phyloP scores from a whole-genome alignment of 179 eudicot genomes.

The Gypsophila paniculata region DNA sequence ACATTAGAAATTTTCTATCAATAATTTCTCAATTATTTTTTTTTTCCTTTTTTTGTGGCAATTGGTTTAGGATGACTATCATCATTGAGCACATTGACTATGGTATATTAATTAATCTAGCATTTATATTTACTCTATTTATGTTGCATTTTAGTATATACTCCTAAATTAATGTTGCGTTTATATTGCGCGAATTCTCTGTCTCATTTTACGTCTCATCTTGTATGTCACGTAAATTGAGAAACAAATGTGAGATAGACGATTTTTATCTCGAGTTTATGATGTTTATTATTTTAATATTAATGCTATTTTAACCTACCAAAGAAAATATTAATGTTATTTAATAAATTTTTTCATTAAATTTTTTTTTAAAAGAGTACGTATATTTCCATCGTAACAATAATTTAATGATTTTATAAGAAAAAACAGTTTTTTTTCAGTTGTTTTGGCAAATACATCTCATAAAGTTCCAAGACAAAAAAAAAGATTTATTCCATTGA shows the following conservation, averaged over 20 bases:
- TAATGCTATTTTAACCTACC: too few species aligned
- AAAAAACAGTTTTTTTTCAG: too few species aligned
- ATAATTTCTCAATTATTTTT: not conserved
- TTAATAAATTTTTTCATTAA: too few species aligned
- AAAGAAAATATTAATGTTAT: too few species aligned
- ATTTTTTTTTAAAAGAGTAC: too few species aligned
- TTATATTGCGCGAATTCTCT: not conserved
- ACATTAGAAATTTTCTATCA: not conserved
- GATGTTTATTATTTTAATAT: too few species aligned
- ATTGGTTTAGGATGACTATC: constrained; percentile 38
- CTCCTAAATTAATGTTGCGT: not conserved
- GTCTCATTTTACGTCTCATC: too few species aligned
- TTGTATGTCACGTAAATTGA: too few species aligned
- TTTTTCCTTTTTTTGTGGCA: not conserved
- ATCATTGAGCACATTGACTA: constrained; percentile 38
- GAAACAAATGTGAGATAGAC: too few species aligned
- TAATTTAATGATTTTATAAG: too few species aligned
- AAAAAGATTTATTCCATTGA: not conserved
- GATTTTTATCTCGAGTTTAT: too few species aligned
- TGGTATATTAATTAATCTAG: constrained; percentile 22
- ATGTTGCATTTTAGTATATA: not conserved
- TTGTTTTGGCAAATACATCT: not conserved
- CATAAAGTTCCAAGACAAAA: not conserved
- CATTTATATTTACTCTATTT: not conserved
- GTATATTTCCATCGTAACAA: too few species aligned